Evolutionary conservation across 257 asterid genomes (phyloP).

Genomic region (Penstemon newberryi): DNA sequence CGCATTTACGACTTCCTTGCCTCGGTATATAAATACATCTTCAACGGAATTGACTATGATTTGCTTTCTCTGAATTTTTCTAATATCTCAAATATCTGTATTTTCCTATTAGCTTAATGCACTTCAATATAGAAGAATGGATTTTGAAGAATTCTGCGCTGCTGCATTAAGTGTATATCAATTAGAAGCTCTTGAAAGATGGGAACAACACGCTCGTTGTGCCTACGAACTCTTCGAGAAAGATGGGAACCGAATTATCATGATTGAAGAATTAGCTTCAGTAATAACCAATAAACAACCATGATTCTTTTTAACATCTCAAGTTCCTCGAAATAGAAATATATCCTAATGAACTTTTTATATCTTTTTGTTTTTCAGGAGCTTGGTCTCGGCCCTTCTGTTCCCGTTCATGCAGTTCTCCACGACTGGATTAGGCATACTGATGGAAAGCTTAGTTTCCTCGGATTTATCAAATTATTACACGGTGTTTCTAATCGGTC

Average conservation of each 20-base stretch:
- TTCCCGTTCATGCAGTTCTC: constrained; percentile 85
- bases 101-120: constrained; percentile 64
- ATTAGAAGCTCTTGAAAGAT: constrained; percentile 75
- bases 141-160: constrained; percentile 90
- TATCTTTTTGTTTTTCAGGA: constrained; percentile 45
- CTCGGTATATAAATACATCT: constrained; percentile 47
- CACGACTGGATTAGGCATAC: constrained; percentile 86
- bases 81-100: constrained; percentile 21
- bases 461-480: constrained; percentile 74
- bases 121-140: constrained; percentile 94
- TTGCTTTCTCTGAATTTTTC: background rate
- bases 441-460: constrained; percentile 88
- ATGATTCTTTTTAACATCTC: background rate
- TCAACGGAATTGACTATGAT: background rate
- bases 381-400: constrained; percentile 84
- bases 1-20: constrained; percentile 75
- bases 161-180: constrained; percentile 76
- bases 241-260: constrained; percentile 84
- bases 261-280: constrained; percentile 92
- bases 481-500: constrained; percentile 81
- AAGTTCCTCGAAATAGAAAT: background rate
- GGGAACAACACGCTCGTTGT: constrained; percentile 92
- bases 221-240: constrained; percentile 88
- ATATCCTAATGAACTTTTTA: background rate
- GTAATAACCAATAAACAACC: constrained; percentile 35